Evolutionary conservation across 164 flowering plant species (phyloP).

Genomic region (Stephania yunnanensis): DNA sequence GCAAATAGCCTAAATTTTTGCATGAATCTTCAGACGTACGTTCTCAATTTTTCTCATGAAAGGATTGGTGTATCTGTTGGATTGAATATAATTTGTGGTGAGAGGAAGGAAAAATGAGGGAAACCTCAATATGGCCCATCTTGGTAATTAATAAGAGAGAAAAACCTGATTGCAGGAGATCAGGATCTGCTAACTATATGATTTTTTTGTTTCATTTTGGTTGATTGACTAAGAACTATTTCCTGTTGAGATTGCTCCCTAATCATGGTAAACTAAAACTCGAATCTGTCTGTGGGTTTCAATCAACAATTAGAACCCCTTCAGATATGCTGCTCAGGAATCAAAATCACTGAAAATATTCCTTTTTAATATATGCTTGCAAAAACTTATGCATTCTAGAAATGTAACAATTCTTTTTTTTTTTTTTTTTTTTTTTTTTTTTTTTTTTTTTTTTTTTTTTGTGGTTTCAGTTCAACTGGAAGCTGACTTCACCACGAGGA

Average conservation of each 20-base stretch:
- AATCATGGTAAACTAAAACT: neutral
- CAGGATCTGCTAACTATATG: neutral
- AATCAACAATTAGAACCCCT: neutral
- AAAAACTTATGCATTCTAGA: neutral
- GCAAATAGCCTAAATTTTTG: neutral
- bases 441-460: neutral
- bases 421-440: neutral
- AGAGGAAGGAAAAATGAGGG: neutral
- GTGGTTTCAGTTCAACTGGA: neutral
- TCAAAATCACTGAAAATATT: neutral
- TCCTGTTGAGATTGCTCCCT: neutral
- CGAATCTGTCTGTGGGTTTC: neutral
- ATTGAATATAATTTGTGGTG: too few species aligned
- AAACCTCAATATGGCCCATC: neutral
- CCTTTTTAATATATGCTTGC: neutral
- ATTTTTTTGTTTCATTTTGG: neutral
- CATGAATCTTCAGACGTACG: too few species aligned
- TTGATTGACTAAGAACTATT: neutral
- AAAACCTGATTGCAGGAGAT: neutral
- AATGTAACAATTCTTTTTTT: neutral
- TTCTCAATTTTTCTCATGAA: too few species aligned
- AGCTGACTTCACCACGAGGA: neutral
- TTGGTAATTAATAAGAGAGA: neutral
- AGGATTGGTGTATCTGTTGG: too few species aligned
- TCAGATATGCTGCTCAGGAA: neutral